Conservation (phyloP, 164 flowering plant genomes). For the Vitis riparia region DNA sequence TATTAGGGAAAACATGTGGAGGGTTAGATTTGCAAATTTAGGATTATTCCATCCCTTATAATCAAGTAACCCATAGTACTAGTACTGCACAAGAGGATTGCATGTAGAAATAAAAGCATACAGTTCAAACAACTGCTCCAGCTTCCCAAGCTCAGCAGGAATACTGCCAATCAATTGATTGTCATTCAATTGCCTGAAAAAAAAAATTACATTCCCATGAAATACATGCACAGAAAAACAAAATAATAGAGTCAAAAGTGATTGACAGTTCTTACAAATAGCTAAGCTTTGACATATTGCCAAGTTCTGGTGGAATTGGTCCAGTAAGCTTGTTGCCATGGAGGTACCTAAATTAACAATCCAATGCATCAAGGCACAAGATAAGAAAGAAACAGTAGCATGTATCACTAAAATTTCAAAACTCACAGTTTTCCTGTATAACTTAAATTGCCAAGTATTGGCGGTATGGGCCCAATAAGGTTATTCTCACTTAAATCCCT, state of each 20-base stretch:
- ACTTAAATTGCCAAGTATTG: constrained; percentile 82
- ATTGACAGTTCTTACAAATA: constrained; percentile 58
- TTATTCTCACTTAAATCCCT: constrained; percentile 95
- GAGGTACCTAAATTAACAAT: constrained; percentile 54
- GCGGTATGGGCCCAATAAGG: constrained; percentile 80
- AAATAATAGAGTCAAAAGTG: not conserved
- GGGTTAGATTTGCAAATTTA: no score
- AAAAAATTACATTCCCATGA: not conserved
- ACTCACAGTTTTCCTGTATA: constrained; percentile 93
- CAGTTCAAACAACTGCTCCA: constrained; percentile 88
- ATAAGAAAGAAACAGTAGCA: not conserved
- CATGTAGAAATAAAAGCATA: constrained; percentile 23
- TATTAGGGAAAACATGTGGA: no score
- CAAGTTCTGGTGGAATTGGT: constrained; percentile 87
- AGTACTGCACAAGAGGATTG: no score
- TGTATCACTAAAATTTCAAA: not conserved
- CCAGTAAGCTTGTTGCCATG: constrained; percentile 92
- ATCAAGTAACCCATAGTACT: no score
- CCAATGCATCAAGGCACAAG: not conserved
- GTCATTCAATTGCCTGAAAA: constrained; percentile 75
- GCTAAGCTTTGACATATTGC: constrained; percentile 93
- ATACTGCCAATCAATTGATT: constrained; percentile 68
- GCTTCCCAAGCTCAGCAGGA: constrained; percentile 88
- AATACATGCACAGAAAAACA: not conserved
- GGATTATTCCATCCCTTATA: no score